Conservation (phyloP, 2,329 filamentous ascomycete genomes). For the Trichoderma sp. region DNA sequence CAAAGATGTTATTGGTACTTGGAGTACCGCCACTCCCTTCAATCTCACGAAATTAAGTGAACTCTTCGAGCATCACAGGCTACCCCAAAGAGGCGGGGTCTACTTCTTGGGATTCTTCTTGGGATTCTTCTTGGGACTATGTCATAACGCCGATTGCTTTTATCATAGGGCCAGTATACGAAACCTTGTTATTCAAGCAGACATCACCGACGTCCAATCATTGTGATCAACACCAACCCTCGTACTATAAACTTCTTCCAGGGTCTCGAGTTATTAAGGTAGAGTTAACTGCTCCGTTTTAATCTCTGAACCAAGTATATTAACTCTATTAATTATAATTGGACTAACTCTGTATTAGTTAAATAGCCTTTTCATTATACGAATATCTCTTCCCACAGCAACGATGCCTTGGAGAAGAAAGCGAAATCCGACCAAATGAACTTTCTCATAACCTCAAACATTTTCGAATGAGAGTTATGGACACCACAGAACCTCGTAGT, state of each 20-base stretch:
- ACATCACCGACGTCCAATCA: neutral
- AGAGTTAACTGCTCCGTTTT: neutral
- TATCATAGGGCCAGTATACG: neutral
- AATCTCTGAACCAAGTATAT: neutral
- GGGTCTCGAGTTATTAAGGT: neutral
- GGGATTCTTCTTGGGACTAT: neutral
- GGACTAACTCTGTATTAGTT: neutral
- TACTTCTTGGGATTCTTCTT: neutral
- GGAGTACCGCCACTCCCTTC: neutral
- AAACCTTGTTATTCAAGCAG: neutral
- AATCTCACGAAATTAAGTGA: neutral
- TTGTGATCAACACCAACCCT: neutral
- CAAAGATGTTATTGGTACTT: neutral
- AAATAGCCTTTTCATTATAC: neutral
- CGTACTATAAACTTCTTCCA: neutral
- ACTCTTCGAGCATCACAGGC: neutral
- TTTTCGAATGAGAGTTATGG: neutral
- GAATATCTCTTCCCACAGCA: neutral
- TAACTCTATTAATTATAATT: neutral
- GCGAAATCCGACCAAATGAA: neutral
- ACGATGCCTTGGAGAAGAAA: neutral
- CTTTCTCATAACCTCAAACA: neutral
- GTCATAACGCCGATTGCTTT: neutral
- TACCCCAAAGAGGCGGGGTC: neutral
- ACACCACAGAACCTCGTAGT: neutral